Conservation (phyloP, 2,329 filamentous ascomycete genomes). For the Aphanoascus verrucosus region DNA sequence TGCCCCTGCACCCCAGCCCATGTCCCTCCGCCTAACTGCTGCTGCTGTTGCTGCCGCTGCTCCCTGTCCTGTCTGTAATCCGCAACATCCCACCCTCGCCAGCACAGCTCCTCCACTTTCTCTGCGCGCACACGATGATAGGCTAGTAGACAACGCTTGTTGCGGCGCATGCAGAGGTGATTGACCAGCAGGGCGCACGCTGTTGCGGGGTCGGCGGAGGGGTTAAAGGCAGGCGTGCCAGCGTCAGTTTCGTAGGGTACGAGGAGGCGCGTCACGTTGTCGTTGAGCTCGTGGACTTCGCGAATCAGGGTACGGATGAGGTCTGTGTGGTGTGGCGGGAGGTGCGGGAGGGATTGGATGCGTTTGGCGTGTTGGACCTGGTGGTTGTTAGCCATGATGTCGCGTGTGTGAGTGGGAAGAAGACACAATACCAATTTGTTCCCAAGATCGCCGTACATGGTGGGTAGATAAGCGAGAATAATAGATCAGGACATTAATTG, state of each 20-base stretch:
- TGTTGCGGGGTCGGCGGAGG: constrained; percentile 66
- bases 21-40: constrained; percentile 34
- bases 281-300: constrained; percentile 87
- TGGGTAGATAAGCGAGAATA: constrained; percentile 10
- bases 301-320: constrained; percentile 76
- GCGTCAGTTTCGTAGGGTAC: constrained; percentile 56
- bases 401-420: background rate
- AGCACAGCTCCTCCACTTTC: constrained; percentile 86
- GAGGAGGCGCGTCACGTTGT: constrained; percentile 67
- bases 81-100: constrained; percentile 52
- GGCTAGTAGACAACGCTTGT: constrained; percentile 88
- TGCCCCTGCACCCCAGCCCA: background rate
- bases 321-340: constrained; percentile 88
- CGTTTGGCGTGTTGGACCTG: constrained; percentile 94
- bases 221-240: constrained; percentile 55
- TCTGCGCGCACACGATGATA: constrained; percentile 87
- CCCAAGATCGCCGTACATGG: constrained; percentile 79
- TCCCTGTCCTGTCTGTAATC: constrained; percentile 5
- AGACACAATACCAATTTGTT: constrained; percentile 67
- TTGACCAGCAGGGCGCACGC: constrained; percentile 86
- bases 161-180: constrained; percentile 86
- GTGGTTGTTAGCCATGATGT: constrained; percentile 8
- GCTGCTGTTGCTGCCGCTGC: constrained; percentile 38
- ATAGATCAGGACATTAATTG: background rate
- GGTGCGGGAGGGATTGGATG: constrained; percentile 70